A percentile compares a stretch with the other conserved stretches of the same genome.
phyloP scores from a whole-genome alignment of 1,284 basidiomycete genomes.

The Cystobasidium slooffiae region DNA sequence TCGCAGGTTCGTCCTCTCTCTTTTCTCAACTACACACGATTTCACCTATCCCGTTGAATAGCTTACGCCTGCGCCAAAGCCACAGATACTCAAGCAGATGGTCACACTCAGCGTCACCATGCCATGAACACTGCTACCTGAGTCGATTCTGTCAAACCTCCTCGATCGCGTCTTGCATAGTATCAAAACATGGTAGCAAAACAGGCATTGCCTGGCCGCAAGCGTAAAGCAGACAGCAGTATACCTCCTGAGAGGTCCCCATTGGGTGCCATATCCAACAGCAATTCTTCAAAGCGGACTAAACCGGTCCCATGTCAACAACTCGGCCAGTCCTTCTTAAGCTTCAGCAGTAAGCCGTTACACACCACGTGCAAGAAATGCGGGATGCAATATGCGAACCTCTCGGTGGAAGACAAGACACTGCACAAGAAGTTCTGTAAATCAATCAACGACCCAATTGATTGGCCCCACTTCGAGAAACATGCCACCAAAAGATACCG shows the following conservation, averaged over 20 bases:
- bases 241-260: background rate
- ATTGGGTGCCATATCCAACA: background rate
- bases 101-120: too few relatives aligned
- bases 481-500: constrained; percentile 49
- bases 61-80: too few relatives aligned
- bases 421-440: constrained; percentile 58
- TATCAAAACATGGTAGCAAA: background rate
- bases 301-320: background rate
- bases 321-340: constrained; percentile 29
- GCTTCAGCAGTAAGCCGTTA: constrained; percentile 8
- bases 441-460: constrained; percentile 56
- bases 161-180: background rate
- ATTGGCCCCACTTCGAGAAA: constrained; percentile 54
- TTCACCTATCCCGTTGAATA: too few relatives aligned
- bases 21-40: too few relatives aligned
- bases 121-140: too few relatives aligned
- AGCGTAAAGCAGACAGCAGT: background rate
- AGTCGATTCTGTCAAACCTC: too few relatives aligned
- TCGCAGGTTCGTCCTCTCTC: too few relatives aligned
- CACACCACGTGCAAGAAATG: constrained; percentile 56
- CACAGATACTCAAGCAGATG: too few relatives aligned
- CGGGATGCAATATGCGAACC: constrained; percentile 58
- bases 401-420: constrained; percentile 57
- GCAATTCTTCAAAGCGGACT: too few relatives aligned
- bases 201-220: constrained; percentile 10